Base-by-base conservation (phyloP, 257 asterid species). In the Linderniella brevidens region DNA sequence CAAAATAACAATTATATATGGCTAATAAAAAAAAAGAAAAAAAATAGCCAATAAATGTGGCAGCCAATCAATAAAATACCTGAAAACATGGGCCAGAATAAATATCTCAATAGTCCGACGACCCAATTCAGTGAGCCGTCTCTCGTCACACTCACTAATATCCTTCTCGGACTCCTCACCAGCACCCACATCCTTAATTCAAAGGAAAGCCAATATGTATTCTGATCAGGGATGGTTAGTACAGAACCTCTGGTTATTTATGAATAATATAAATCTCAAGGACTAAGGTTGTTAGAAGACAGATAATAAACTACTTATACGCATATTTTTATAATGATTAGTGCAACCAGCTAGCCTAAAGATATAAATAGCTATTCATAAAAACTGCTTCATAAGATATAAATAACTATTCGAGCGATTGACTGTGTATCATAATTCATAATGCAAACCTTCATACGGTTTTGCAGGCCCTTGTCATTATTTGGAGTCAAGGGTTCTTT, bases 381-480 rank as follows among this genome's bases (percentile, higher is more conserved):
- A 25, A 25, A 2, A 25, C 32, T 25, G 32, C 32, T 25, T 25
- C n/a, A n/a, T n/a, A n/a, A 25, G 32, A 25, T 25, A 25, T 25
- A 25, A 25, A 25, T 25, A 25, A 25, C 32, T 25, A 25, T 25
- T 25, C 32, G 32, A 25, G 4, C 32, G 6, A 25, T 3, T 25
- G 6, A 6, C 6, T 25, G 32, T 25, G 32, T 25, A 25, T 25
- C 32, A 25, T 25, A 3, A 25, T 25, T 25, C 32, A 25, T 25
- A 3, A 25, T 25, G 6, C 32, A 25, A 25, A 88, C 96, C 90
- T 81, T 85, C 35, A 77, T 81, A 53, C 93, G 94, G 61, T 88
- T 84, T 63, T 88, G 96, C 52, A 92, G 96, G 46, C 93, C 96
- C 71, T 85, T 88, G 63, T 84, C 98, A 47, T 88, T 93, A 75